Evolutionary conservation across 192 early-diverging fungal genomes (phyloP).

Genomic region (Linnemannia exigua): DNA sequence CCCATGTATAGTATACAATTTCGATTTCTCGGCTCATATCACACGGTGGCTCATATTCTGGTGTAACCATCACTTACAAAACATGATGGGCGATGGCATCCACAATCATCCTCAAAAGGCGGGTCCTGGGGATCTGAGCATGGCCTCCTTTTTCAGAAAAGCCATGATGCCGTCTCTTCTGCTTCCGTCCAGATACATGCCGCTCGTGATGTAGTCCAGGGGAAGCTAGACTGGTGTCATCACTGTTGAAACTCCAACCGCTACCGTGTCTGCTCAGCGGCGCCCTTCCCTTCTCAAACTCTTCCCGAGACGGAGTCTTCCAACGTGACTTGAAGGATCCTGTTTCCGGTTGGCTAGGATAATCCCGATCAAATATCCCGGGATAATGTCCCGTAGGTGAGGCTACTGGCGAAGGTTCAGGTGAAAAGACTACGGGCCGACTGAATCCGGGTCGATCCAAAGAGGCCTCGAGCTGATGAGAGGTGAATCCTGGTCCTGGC

Average conservation of each 20-base stretch:
- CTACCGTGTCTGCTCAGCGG: conserved; percentile 48
- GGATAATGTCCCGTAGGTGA: conserved; percentile 16
- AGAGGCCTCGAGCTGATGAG: neutral
- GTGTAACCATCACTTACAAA: conserved; percentile 58
- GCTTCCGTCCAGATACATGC: conserved; percentile 18
- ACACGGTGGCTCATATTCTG: neutral
- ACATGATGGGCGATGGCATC: conserved; percentile 70
- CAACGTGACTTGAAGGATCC: conserved; percentile 7
- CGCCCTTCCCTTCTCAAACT: conserved; percentile 7
- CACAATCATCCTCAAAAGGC: conserved; percentile 64
- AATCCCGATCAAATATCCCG: conserved; percentile 21
- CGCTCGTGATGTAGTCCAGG: conserved; percentile 34
- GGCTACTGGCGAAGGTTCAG: conserved; percentile 34
- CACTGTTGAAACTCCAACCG: conserved; percentile 50
- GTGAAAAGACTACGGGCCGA: conserved; percentile 21
- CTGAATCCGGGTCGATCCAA: neutral
- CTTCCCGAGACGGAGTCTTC: neutral
- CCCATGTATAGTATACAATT: too few species aligned
- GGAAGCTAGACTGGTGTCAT: conserved; percentile 43
- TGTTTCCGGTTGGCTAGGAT: neutral
- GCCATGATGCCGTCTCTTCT: conserved; percentile 32
- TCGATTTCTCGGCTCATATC: too few species aligned
- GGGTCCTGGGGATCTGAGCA: conserved; percentile 58
- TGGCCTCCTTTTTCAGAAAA: conserved; percentile 29
- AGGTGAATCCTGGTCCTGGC: conserved; percentile 24